Base-by-base conservation (phyloP, 2,329 filamentous ascomycete species). In the Endoconidiophora polonica region DNA sequence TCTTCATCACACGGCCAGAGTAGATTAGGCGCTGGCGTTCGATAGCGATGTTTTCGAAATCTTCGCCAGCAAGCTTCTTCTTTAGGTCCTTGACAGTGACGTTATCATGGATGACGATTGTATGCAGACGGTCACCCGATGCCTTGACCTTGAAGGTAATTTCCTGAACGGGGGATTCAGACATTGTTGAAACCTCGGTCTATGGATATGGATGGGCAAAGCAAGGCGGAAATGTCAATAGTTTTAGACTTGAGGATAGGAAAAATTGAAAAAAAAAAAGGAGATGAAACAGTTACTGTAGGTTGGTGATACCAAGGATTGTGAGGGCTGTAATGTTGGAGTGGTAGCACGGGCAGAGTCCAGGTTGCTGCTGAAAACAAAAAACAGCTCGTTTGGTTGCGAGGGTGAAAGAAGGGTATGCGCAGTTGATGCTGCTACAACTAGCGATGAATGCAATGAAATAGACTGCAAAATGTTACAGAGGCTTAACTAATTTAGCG, bases 81-180 rank as follows among this genome's bases (percentile, higher is more conserved):
- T 98, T 98, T 58, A 98, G 76, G 54, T 95, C 87, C 52, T 77
- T 72, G 41, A 96, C 82, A 5, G 82, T 83, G 45, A 82, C 85
- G 36, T 77, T 76, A 56, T 83, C 74, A 52, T 83, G 67, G 61
- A 96, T 80, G 51, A 86, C 93, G 62, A 98, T 71, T 48, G 76
- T 80, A 62, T 86, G 88, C 65, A 83, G 86, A 63, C 77, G 79
- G 62, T 95, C 88, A 59, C 81, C 83, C n/a, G 86, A 88, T n/a
- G 86, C 85, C 72, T 96, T 98, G 67, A 98, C 81, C 69, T 87
- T 91, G 77, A 98, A 96, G 64, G 85, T 94, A 68, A 98, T 70
- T 59, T 88, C 80, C 60, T 80, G 69, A 61, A 88, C 85, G 59
- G 77, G 73, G 59, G 75, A 72, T 58, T 69, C 64, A 61, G 74